Base-by-base conservation (phyloP, 495 filamentous ascomycete genomes). In the Tetracladium setigerum region DNA sequence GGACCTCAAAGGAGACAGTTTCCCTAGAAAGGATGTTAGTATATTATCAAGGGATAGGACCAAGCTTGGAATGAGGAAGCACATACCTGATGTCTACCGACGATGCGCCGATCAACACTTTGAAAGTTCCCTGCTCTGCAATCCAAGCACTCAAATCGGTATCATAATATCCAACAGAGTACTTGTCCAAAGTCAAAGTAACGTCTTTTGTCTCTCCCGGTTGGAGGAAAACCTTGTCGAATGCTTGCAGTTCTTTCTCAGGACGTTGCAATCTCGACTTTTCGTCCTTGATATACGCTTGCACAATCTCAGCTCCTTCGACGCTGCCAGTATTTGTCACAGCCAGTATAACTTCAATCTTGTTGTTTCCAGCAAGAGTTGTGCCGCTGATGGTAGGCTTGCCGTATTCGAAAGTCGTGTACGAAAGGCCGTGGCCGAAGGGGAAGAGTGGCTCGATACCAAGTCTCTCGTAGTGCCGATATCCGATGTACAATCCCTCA, bases 341-440 rank as follows among this genome's bases (percentile, higher is more conserved):
- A 0, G 68, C 73, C 22, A 91, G 71, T 1, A 72, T 69, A 17
- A 83, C 67, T 43, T 74, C 79, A 56, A 88, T 67, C 0, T 66
- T 71, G 13, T 73, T 72, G 1, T 70, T 71, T 19, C 71, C 68
- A 16, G 67, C 58, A 19, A 87, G 62, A 0, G 74, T 69, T 41
- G 50, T 63, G 14, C 49, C 56, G 49, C 60, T 72, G 39, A 83
- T 68, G 1, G 66, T 70, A 14, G 86, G 75, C 16, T 78, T 65
- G 11, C 78, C 77, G 58, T 87, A 87, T 27, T 70, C 63, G 59
- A 94, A 94, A 5, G 71, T 80, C 0, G 87, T 87, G 62, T 92
- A 94, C 0, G 83, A 87, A 9, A 95, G 76, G 16, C 88, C 88
- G 60, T 91, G 81, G 37, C 88, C 87, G 57, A 95, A 94, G 38